Base-by-base conservation (phyloP, 2,329 filamentous ascomycete genomes). In the Stachybotrys elegans region DNA sequence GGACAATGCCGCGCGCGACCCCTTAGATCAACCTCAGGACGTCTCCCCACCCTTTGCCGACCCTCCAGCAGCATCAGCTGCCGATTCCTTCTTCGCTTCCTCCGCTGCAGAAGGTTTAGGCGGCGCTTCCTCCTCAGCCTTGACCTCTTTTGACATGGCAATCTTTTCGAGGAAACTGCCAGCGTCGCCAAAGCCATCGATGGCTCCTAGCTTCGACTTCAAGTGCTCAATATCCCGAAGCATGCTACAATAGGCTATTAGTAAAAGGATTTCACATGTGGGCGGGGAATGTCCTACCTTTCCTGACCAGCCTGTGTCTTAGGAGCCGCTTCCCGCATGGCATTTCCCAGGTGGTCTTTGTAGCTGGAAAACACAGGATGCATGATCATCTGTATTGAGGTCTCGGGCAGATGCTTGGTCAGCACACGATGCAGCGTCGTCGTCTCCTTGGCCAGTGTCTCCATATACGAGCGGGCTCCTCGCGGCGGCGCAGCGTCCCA, bases 371-470 rank as follows among this genome's bases (percentile, higher is more conserved):
- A 94, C 1, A 96, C 89, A 1, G 88, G 86, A 17, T 75, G 70
- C 87, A 95, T 95, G 56, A 96, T 95, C 68, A 88, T 81, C 43
- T 78, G 75, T 2, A 95, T 83, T 1, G 85, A 84, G 43, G 78
- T 75, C 50, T 93, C 87, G 0, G 86, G 84, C 20, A 96, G 70
- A 60, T 94, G 85, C 60, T 89, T 91, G 48, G 79, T 84, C 48
- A 96, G 72, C 11, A 93, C 90, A 43, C 88, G 84, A 58, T 95
- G 86, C 49, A 96, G 69, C 2, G 85, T 93, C 4, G 81, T 81
- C 0, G 91, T 95, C 58, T 96, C 91, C 62, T 90, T 94, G 8
- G 81, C 83, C 43, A 96, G 66, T 1, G 83, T 91, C 65, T 95
- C 90, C 82, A 95, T 92, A 63, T 92, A 94, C 2, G 79, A 61